Evolutionary conservation across 371 early-diverging fungal genomes (phyloP).

Genomic region (Mucor saturninus): DNA sequence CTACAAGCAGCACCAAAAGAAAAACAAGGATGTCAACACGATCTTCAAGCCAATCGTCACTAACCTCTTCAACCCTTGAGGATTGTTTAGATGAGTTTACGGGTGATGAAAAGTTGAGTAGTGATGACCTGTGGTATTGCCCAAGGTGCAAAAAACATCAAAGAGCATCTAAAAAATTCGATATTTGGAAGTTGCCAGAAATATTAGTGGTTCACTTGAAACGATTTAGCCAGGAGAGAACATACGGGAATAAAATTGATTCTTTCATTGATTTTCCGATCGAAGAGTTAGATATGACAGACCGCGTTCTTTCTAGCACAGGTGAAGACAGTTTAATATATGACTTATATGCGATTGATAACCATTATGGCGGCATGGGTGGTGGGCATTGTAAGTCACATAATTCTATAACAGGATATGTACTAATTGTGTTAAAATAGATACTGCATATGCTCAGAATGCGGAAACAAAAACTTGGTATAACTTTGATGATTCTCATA

Average conservation of each 20-base stretch:
- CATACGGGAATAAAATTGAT: slow-evolving; percentile 64
- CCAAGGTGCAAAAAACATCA: slow-evolving; percentile 64
- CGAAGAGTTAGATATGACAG: slow-evolving; percentile 42
- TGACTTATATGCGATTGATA: slow-evolving; percentile 88
- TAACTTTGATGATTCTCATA: slow-evolving; percentile 86
- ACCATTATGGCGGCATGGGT: slow-evolving; percentile 90
- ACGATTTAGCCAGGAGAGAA: slow-evolving; percentile 67
- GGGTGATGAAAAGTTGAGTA: slow-evolving; percentile 62
- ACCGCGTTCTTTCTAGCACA: slow-evolving; percentile 25
- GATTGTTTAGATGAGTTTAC: slow-evolving; percentile 70
- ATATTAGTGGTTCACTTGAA: slow-evolving; percentile 69
- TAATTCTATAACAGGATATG: neutral
- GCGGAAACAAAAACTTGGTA: slow-evolving; percentile 74
- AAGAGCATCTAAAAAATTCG: slow-evolving; percentile 58
- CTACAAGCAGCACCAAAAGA: neutral
- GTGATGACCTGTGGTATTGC: slow-evolving; percentile 72
- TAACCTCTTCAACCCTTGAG: slow-evolving; percentile 35
- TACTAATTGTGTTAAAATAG: slow-evolving; percentile 35
- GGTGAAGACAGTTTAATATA: slow-evolving; percentile 57
- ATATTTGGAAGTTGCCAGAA: slow-evolving; percentile 61
- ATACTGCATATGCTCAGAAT: slow-evolving; percentile 89
- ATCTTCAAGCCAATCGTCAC: no score
- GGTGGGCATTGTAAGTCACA: slow-evolving; percentile 85
- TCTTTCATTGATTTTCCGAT: slow-evolving; percentile 70
- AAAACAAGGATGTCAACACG: neutral